These are phyloP conservation scores for Pleurotus platypus DNA, from an alignment of 768 basidiomycete species.

Conservation along the genomic window DNA sequence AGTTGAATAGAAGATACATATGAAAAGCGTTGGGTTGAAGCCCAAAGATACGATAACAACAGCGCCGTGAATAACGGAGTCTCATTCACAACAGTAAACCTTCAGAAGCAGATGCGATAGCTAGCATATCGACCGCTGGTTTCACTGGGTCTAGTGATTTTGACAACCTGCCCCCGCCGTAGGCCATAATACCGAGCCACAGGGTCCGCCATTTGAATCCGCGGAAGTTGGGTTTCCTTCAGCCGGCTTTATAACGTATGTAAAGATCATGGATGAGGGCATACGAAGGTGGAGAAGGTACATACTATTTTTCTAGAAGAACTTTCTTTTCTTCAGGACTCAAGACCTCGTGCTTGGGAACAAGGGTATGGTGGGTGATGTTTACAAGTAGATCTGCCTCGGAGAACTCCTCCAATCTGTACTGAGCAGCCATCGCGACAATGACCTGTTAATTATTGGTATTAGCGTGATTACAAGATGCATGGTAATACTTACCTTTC, in stretches of 20 bases:
- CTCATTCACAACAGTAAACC: not conserved
- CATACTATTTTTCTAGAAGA: conserved; percentile 91
- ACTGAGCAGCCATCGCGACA: conserved; percentile 82
- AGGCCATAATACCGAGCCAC: conserved; percentile 99
- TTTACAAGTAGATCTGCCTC: conserved; percentile 96
- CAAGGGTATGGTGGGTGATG: conserved; percentile 93
- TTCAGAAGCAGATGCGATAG: conserved; percentile 85
- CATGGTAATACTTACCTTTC: conserved; percentile 63
- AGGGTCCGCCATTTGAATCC: conserved; percentile 94
- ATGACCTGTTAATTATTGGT: conserved; percentile 62
- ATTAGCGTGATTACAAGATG: not conserved
- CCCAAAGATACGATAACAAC: not conserved
- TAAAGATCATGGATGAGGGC: conserved; percentile 10
- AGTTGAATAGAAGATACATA: not conserved
- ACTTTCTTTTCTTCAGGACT: conserved; percentile 80
- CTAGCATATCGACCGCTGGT: conserved; percentile 93
- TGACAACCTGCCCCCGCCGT: conserved; percentile 93
- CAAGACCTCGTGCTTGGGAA: conserved; percentile 90
- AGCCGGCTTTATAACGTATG: conserved; percentile 61
- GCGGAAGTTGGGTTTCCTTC: conserved; percentile 96
- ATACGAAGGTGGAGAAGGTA: conserved; percentile 16
- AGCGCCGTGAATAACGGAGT: not conserved
- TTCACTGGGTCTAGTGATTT: conserved; percentile 96
- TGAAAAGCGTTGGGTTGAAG: conserved; percentile 2
- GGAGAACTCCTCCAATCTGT: conserved; percentile 91